These are phyloP conservation scores for Akanthomyces lecanii DNA, from an alignment of 2,329 filamentous ascomycete genomes.

Conservation along the genomic window DNA sequence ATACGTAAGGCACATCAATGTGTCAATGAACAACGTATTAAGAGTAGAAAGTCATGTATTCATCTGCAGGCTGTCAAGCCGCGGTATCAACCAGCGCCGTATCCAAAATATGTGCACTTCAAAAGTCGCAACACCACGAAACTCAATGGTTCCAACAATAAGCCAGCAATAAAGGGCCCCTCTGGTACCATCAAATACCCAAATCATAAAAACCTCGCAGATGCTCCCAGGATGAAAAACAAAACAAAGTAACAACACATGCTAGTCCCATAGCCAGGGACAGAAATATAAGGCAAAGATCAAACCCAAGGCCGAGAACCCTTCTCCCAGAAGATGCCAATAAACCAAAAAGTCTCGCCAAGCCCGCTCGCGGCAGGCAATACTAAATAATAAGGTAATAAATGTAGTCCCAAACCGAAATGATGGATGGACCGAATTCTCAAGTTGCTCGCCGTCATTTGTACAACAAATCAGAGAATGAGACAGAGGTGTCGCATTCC, in stretches of 20 bases:
- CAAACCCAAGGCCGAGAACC: slow-evolving; percentile 13
- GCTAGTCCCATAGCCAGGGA: slow-evolving; percentile 3
- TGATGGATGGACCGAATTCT: slow-evolving; percentile 14
- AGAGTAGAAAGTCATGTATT: slow-evolving; percentile 17
- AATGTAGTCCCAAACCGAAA: slow-evolving; percentile 12
- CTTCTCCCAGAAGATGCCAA: slow-evolving; percentile 11
- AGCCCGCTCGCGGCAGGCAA: slow-evolving; percentile 12
- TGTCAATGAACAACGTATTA: background rate
- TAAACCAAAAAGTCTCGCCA: slow-evolving; percentile 14
- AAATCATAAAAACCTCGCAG: slow-evolving; percentile 20
- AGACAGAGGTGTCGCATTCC: slow-evolving; percentile 26
- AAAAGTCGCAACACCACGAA: slow-evolving; percentile 16
- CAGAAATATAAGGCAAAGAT: slow-evolving; percentile 1
- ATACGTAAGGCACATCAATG: no score
- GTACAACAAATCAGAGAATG: slow-evolving; percentile 23
- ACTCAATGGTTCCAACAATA: slow-evolving; percentile 13
- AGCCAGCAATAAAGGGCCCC: slow-evolving; percentile 15
- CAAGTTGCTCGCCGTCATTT: slow-evolving; percentile 17
- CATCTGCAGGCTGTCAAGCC: slow-evolving; percentile 18
- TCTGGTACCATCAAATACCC: slow-evolving; percentile 5
- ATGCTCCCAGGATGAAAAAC: slow-evolving; percentile 28
- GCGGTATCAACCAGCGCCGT: slow-evolving; percentile 18
- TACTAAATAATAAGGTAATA: slow-evolving; percentile 18
- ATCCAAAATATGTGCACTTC: slow-evolving; percentile 15
- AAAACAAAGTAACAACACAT: slow-evolving; percentile 27